Base-by-base conservation (phyloP, 805 yeast species). In the Diddensiella caesifluorescens region DNA sequence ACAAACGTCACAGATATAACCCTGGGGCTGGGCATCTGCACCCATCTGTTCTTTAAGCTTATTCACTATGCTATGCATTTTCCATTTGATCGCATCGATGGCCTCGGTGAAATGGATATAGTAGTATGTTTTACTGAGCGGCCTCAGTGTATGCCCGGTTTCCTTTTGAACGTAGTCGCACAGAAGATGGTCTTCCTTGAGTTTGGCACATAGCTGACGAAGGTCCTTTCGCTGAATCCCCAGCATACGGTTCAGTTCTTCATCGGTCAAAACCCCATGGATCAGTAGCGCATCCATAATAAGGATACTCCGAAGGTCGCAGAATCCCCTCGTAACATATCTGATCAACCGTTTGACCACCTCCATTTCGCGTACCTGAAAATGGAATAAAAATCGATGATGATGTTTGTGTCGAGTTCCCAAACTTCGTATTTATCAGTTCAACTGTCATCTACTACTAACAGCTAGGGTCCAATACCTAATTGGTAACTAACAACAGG, bases 51-150 rank as follows among this genome's bases (percentile, higher is more conserved):
- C 85, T 57, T 86, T 86, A 42, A 89, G 70, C 41, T 71, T 61
- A 52, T 80, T 81, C 10, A 86, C 97, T 21, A 92, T 73, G 35
- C 84, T 77, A 60, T 90, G 95, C 45, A 90, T 84, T 57, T 89
- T 88, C 97, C 97, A 92, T 63, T 92, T 92, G 59, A 92, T 79
- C 3, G 96, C 79, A 64, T 92, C 98, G 30, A 92, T 85, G 0
- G 97, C 95, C 61, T 88, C 95, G 2, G 96, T 86, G 59, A 76
- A 78, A 57, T 87, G 95, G 41, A 90, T 80, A 61, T 76, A 92
- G 64, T 82, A 92, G 55, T 87, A 87, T 2, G 90, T 83, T 53
- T 89, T 74, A 20, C 80, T 74, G 35, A 80, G 78, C 42, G 82
- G 75, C 48, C 95, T 71, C 47, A 69, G 67, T 43, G 77, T 83